Conservation (phyloP, 1,284 basidiomycete genomes). For the Cryptococcus hybrid region DNA sequence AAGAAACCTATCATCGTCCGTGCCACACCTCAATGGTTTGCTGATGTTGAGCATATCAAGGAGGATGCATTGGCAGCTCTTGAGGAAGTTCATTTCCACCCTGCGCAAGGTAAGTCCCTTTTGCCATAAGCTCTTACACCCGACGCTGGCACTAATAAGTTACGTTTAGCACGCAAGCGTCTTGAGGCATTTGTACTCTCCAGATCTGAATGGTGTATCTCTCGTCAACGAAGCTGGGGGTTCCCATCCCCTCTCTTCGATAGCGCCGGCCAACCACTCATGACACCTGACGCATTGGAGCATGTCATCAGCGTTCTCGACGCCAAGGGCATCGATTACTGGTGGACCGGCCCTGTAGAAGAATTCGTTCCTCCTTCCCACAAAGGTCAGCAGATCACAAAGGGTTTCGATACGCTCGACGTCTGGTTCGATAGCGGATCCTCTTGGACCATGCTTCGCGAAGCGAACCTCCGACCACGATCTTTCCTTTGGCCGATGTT, state of each 20-base stretch:
- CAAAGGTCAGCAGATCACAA: conserved; percentile 57
- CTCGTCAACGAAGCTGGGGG: conserved; percentile 95
- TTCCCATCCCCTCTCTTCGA: conserved; percentile 93
- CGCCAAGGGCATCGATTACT: conserved; percentile 71
- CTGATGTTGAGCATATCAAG: conserved; percentile 83
- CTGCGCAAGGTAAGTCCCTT: conserved; percentile 62
- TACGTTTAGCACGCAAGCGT: conserved; percentile 67
- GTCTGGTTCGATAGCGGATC: conserved; percentile 99
- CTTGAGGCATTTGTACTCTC: conserved; percentile 80
- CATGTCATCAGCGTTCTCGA: conserved; percentile 77
- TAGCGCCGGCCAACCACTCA: conserved; percentile 63
- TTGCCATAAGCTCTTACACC: background rate
- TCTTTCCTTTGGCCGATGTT: conserved; percentile 68
- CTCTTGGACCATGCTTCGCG: conserved; percentile 79
- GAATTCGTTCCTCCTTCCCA: conserved; percentile 73
- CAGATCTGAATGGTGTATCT: conserved; percentile 99
- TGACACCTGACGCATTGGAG: conserved; percentile 66
- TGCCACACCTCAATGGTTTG: conserved; percentile 99
- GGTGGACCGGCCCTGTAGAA: conserved; percentile 85
- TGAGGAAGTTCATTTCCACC: conserved; percentile 72
- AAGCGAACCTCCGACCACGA: conserved; percentile 17
- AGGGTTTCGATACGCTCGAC: conserved; percentile 93
- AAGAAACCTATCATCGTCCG: conserved; percentile 88
- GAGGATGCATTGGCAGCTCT: conserved; percentile 70
- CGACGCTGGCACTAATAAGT: background rate